These are phyloP conservation scores for Petunia axillaris DNA, from an alignment of 257 asterid species.

Conservation along the genomic window DNA sequence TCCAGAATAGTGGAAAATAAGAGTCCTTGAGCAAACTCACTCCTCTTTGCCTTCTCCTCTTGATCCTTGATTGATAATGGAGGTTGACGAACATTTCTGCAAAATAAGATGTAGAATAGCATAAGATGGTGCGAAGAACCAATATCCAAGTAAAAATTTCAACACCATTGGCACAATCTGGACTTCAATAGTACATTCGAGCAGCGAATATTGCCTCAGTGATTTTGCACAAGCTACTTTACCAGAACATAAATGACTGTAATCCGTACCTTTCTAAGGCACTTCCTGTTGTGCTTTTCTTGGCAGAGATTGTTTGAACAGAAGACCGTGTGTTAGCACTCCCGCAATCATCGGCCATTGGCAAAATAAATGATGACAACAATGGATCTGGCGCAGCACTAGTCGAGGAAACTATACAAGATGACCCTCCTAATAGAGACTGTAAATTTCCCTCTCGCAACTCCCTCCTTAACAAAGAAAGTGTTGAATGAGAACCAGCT, in stretches of 20 bases:
- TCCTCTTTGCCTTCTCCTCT: constrained; percentile 84
- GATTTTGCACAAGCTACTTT: not conserved
- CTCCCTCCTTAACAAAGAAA: constrained; percentile 87
- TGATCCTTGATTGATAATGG: constrained; percentile 80
- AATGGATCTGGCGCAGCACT: constrained; percentile 87
- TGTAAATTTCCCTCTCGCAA: constrained; percentile 88
- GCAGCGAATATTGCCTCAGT: not conserved
- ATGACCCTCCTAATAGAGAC: constrained; percentile 88
- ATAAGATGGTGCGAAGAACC: not conserved
- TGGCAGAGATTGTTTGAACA: constrained; percentile 47
- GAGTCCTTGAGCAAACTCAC: constrained; percentile 73
- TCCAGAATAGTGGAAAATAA: constrained; percentile 71
- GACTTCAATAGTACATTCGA: no score
- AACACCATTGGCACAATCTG: not conserved
- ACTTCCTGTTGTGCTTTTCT: constrained; percentile 55
- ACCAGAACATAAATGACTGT: not conserved
- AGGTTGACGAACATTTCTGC: constrained; percentile 69
- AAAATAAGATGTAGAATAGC: constrained; percentile 9
- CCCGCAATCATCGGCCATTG: constrained; percentile 75
- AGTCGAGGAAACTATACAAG: constrained; percentile 61
- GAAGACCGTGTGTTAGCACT: constrained; percentile 56
- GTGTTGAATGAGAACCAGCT: constrained; percentile 73
- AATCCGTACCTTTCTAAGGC: constrained; percentile 61
- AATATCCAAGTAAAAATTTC: not conserved
- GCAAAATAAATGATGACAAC: constrained; percentile 84